Evolutionary conservation across 495 filamentous ascomycete species (phyloP), one percentile per base, ranked within the genome.

Genomic region (Massariosphaeria phaeospora): DNA sequence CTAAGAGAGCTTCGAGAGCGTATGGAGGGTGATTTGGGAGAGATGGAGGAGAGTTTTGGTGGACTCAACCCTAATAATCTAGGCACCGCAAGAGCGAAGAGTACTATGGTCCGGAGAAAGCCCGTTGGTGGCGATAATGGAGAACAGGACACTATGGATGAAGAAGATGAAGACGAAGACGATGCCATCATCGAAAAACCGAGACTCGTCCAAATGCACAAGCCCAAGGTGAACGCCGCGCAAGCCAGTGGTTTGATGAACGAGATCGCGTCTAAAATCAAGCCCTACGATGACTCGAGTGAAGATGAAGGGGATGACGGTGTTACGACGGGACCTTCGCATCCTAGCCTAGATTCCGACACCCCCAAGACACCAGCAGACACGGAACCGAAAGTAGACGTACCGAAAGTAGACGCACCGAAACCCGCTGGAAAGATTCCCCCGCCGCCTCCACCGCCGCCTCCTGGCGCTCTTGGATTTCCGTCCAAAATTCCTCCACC

Each of bases 1-100:
- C 69, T 98, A 27, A 85, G 93, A 55, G 93, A 95, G 59, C 74
- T 97, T 20, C 84, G 93, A 26, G 94, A 96, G 70, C 81, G 86
- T 68, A 98, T 98, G 93, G 94, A 97, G 48, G 88, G 79, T 44
- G 56, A 24, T 66, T 75, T 35, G 62, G 70, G 62, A 48, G 52
- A 80, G 57, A 53, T 66, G 20, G 47, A 72, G 76, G 36, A 74
- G 79, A 18, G 30, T 21, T 57, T 53, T 25, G 55, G 30, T 21
- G 48, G 55, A 15, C 45, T 69, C 26, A 48, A 55, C 45, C 48
- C 55, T 15, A 49, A 38, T 27, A 65, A 59, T 39, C 49, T 68
- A 10, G 66, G 66, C n/a, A 59, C 58, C 15, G 48, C 55, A 67
- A 77, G 57, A 72, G 76, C 51, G 67, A 74, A 36, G 79, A 73